These are phyloP conservation scores for Hyaloperonospora arabidopsidis DNA, from an alignment of 352 stramenopile genomes.

Conservation along the genomic window DNA sequence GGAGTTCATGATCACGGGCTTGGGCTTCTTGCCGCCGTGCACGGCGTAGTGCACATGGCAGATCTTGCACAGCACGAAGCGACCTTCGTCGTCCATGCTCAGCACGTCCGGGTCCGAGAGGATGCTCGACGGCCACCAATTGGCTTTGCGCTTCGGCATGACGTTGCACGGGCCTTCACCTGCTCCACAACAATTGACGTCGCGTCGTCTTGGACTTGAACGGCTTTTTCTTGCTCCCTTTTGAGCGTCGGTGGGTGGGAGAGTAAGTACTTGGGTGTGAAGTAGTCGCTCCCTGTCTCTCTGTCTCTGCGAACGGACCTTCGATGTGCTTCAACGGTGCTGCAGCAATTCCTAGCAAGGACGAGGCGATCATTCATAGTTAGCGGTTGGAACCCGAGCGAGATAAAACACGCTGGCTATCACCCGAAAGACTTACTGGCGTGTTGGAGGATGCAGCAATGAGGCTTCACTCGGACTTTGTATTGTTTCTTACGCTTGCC, in stretches of 20 bases:
- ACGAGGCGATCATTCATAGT: constrained; percentile 3
- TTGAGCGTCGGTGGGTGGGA: too few species aligned
- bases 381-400: constrained; percentile 11
- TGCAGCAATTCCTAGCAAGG: constrained; percentile 11
- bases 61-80: constrained; percentile 75
- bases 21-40: constrained; percentile 73
- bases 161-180: neutral
- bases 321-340: constrained; percentile 11
- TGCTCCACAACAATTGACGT: too few species aligned
- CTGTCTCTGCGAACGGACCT: constrained; percentile 1
- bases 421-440: constrained; percentile 1
- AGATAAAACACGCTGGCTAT: neutral
- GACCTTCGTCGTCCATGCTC: constrained; percentile 68
- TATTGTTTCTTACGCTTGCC: constrained; percentile 24
- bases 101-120: constrained; percentile 61
- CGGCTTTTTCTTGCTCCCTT: too few species aligned
- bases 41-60: constrained; percentile 77
- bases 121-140: constrained; percentile 66
- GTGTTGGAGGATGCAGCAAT: constrained; percentile 12
- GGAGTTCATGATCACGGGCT: constrained; percentile 79
- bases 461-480: constrained; percentile 16
- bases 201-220: too few species aligned
- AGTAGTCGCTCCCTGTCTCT: too few species aligned
- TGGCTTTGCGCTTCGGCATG: constrained; percentile 76
- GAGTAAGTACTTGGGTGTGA: too few species aligned